Percentiles rank a stretch among this genome's conserved stretches.
Conservation (phyloP, 176 grass and related monocot species). For the Avena insularis region DNA sequence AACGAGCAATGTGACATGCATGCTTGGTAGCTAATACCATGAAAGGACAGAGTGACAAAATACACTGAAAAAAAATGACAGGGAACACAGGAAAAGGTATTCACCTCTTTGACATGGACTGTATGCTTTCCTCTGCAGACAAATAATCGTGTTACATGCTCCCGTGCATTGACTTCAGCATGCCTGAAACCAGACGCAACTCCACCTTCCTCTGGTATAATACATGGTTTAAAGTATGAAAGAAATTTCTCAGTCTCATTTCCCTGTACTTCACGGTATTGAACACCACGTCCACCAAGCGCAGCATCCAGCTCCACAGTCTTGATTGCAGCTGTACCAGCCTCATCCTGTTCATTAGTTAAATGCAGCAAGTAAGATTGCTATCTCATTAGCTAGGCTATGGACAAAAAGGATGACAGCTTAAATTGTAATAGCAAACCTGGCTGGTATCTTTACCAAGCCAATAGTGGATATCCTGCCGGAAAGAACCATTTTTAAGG, state of each 20-base stretch:
- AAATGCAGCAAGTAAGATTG: slow-evolving; percentile 38
- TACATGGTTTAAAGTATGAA: slow-evolving; percentile 99
- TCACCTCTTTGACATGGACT: slow-evolving; percentile 97
- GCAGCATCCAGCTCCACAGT: slow-evolving; percentile 95
- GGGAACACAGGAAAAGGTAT: slow-evolving; percentile 11
- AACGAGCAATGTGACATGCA: slow-evolving; percentile 31
- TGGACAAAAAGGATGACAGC: slow-evolving; percentile 30
- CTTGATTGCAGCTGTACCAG: slow-evolving; percentile 93
- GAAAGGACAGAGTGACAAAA: slow-evolving; percentile 29
- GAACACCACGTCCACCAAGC: slow-evolving; percentile 91
- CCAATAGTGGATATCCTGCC: slow-evolving; percentile 98
- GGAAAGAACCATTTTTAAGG: slow-evolving; percentile 91
- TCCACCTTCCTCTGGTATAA: slow-evolving; percentile 93
- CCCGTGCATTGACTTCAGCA: slow-evolving; percentile 69
- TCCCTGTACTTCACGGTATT: slow-evolving; percentile 97
- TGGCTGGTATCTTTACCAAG: slow-evolving; percentile 97
- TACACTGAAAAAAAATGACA: slow-evolving; percentile 17
- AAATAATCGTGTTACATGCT: slow-evolving; percentile 81
- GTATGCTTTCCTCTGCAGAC: slow-evolving; percentile 99
- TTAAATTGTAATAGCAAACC: slow-evolving; percentile 55
- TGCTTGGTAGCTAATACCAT: slow-evolving; percentile 6
- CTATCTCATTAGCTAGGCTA: slow-evolving; percentile 19
- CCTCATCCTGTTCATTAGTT: slow-evolving; percentile 81
- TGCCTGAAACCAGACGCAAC: slow-evolving; percentile 87
- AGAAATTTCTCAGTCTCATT: slow-evolving; percentile 98